Evolutionary conservation across 345 rosid genomes (phyloP).

Genomic region (Dovyalis caffra): DNA sequence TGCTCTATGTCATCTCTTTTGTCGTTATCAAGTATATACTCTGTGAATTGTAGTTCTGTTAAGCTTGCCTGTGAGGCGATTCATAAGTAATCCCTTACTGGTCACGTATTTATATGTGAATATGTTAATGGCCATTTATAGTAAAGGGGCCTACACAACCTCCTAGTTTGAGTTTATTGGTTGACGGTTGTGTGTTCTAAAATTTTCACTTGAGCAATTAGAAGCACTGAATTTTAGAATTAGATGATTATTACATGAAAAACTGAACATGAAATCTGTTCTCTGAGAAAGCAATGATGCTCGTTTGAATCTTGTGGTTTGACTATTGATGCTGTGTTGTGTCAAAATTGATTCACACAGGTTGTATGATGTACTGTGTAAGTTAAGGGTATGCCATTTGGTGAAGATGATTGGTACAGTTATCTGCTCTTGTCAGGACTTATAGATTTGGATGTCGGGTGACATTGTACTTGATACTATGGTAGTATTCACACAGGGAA

Average conservation of each 20-base stretch:
- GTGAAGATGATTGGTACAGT: neutral
- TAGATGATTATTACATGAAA: neutral
- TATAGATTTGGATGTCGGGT: neutral
- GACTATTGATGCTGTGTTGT: no score
- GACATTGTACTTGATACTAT: neutral
- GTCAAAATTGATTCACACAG: no score
- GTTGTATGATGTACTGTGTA: no score
- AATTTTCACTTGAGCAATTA: neutral
- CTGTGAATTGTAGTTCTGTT: neutral
- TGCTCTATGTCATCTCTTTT: neutral
- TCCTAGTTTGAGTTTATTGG: neutral
- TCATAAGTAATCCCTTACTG: neutral
- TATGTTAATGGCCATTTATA: neutral
- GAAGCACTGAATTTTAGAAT: neutral
- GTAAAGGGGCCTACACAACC: neutral
- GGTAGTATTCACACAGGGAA: no score
- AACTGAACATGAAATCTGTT: neutral
- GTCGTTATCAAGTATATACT: neutral
- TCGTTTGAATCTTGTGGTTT: no score
- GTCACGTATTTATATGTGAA: neutral
- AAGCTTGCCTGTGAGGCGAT: neutral
- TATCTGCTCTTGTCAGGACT: neutral
- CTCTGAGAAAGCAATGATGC: no score
- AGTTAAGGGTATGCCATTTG: no score
- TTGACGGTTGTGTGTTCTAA: neutral